Evolutionary conservation across 345 rosid species (phyloP), one percentile per base, ranked within the genome.

Genomic region (Sisymbrium altissimum): DNA sequence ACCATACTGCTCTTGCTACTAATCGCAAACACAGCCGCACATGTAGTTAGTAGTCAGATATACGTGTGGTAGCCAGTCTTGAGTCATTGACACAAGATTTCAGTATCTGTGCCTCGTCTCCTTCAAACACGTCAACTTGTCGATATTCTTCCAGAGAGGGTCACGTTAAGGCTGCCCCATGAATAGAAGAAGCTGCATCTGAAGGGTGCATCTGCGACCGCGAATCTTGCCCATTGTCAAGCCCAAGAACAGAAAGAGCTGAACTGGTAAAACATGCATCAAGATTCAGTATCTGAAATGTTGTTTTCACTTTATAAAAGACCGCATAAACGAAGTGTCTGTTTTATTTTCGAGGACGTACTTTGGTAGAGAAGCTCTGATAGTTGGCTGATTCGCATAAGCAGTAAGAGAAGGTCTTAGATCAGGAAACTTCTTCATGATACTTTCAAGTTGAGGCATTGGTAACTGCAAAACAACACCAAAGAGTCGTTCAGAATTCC

Each of bases 401-500:
- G 84, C 81, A 41, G 93, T 79, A 59, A 95, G 82, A 23, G 99
- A 81, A 50, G 82, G 86, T 80, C 88, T 85, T 70, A 95, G 88
- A 75, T 81, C 83, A 59, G 90, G 75, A 77, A 89, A 86, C 74
- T 92, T 95, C 79, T 80, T 90, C 79, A 92, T 72, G 66, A 87
- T 79, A 80, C 84, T 87, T 76, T 92, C 96, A 49, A 95, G 97
- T 59, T 87, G 93, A 5, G 87, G 84, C 35, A 93, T 81, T 11
- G 97, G 99, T 81, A 95, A 79, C 97, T 95, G 86, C 84, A 81
- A 72, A 66, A 70, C 70, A 64, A 66, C 58, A 68, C 49, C 66
- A 29, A 44, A 80, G 33, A 65, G 48, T 68, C 76, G 46, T 21
- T 62, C 21, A 65, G 0, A 17, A 21, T 68, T 12, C 9, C 23